Base-by-base conservation (phyloP, 306 rosid species). In the Erythrophleum fordii region DNA sequence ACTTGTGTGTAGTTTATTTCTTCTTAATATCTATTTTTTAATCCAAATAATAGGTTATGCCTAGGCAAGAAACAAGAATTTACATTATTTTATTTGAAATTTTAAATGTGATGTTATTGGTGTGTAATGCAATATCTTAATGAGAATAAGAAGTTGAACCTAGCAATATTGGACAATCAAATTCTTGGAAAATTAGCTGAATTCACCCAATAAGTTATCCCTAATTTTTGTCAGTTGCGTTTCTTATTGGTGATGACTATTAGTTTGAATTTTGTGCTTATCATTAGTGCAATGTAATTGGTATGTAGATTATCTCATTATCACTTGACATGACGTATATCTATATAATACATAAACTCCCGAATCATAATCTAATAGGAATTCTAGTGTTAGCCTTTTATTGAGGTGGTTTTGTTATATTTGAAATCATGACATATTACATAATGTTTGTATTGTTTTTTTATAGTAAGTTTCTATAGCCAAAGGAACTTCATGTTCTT, bases 151-250 rank as follows among this genome's bases (percentile, higher is more conserved):
- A 93, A 88, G 93, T 69, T 96, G 94, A 93, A 93, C 79, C 80
- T 96, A 77, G 99, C 99, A 73, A 93, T 96, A 75, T 83, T 96
- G 91, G 98, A 96, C 84, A 96, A 93, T 88, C 99, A 93, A 81
- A 89, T 92, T 78, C 94, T 93, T 77, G 99, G 99, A 59, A 96
- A 96, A 84, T 97, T 96, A 53, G 97, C 98, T 4, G 99, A 96
- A 85, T 96, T 98, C 89, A 97, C 99, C 79, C 98, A 90, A 97
- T 96, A 87, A 92, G 97, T 82, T 29, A 68, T 72, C 53, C 74
- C 25, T 66, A 72, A 37, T 55, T 72, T 25, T 23, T 31, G 10
- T 65, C 20, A n/a, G n/a, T n/a, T 76, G 68, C 78, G 11, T 68
- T 81, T 69, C 45, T 31, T 25, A 26, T 44, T n/a, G 31, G 46